Conservation (phyloP, 2,329 filamentous ascomycete genomes). For the Ophiostoma sp. region DNA sequence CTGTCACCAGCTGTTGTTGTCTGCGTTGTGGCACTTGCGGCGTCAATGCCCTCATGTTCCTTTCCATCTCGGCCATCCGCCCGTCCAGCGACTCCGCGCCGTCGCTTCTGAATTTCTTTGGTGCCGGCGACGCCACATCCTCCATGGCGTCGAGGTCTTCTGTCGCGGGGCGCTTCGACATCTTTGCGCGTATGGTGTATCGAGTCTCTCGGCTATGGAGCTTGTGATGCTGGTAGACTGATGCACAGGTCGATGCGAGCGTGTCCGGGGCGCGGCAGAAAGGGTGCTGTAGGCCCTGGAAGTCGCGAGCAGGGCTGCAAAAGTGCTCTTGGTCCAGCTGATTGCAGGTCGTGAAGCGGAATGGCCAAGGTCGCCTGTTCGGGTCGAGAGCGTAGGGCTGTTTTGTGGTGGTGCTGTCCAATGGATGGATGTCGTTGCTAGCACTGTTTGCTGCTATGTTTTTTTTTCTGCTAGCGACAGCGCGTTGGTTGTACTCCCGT, state of each 20-base stretch:
- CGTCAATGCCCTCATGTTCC: conserved; percentile 16
- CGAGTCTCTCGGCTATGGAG: neutral
- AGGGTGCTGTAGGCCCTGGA: no score
- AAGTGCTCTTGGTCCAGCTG: no score
- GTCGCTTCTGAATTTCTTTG: conserved; percentile 42
- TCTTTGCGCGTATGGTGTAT: conserved; percentile 7
- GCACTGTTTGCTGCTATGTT: conserved; percentile 1
- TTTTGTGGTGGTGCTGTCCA: neutral
- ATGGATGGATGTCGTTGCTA: neutral
- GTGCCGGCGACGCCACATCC: conserved; percentile 51
- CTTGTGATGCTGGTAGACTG: no score
- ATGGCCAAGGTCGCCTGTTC: neutral
- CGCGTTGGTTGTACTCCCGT: neutral
- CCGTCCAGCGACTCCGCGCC: conserved; percentile 18
- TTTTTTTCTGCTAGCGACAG: conserved; percentile 4
- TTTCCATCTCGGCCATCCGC: conserved; percentile 18
- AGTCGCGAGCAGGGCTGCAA: no score
- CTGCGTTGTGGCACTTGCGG: conserved; percentile 11
- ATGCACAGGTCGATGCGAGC: neutral
- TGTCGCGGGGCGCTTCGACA: conserved; percentile 52
- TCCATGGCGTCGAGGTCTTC: conserved; percentile 55
- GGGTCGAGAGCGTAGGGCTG: neutral
- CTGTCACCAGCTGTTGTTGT: conserved; percentile 28
- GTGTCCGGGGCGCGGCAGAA: no score
- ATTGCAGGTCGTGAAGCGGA: no score